Conservation (phyloP, 2,329 filamentous ascomycete species). For the Teratosphaeria destructans region DNA sequence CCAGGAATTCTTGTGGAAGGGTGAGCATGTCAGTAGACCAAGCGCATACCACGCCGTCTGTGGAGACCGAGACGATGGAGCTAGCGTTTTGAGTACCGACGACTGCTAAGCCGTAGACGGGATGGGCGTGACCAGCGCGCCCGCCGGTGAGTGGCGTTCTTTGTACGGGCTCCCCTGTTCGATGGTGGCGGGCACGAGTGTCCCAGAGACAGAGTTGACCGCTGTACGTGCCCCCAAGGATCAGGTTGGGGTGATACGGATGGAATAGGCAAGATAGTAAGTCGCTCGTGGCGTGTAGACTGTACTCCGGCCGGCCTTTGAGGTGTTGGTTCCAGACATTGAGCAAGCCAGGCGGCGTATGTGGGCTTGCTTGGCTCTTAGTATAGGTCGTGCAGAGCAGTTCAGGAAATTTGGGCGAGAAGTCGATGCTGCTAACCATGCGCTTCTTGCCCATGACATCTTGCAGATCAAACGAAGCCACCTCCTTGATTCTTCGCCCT, state of each 20-base stretch:
- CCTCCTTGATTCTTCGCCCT: slow-evolving; percentile 68
- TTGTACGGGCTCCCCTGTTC: slow-evolving; percentile 65
- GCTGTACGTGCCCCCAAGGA: slow-evolving; percentile 91
- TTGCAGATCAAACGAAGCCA: slow-evolving; percentile 71
- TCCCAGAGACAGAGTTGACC: slow-evolving; percentile 97
- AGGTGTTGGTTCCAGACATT: slow-evolving; percentile 97
- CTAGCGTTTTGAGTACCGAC: slow-evolving; percentile 98
- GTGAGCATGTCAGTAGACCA: slow-evolving; percentile 98
- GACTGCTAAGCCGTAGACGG: slow-evolving; percentile 89
- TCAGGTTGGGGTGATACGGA: slow-evolving; percentile 94
- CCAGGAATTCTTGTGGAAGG: slow-evolving; percentile 87
- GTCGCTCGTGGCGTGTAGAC: slow-evolving; percentile 93
- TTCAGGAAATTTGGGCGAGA: slow-evolving; percentile 85
- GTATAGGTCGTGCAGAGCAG: slow-evolving; percentile 90
- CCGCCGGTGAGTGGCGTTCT: slow-evolving; percentile 93
- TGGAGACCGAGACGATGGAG: slow-evolving; percentile 95
- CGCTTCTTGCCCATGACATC: slow-evolving; percentile 96
- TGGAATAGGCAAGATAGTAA: slow-evolving; percentile 94
- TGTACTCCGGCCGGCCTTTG: slow-evolving; percentile 87
- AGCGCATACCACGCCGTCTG: slow-evolving; percentile 89
- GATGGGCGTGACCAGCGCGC: slow-evolving; percentile 72
- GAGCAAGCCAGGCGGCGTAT: slow-evolving; percentile 82
- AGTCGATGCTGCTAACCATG: slow-evolving; percentile 92
- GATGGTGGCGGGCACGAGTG: slow-evolving; percentile 63
- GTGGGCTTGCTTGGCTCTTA: slow-evolving; percentile 58